These are phyloP conservation scores for Phellopilus nigrolimitatus DNA, from an alignment of 1,284 basidiomycete species.

Conservation along the genomic window DNA sequence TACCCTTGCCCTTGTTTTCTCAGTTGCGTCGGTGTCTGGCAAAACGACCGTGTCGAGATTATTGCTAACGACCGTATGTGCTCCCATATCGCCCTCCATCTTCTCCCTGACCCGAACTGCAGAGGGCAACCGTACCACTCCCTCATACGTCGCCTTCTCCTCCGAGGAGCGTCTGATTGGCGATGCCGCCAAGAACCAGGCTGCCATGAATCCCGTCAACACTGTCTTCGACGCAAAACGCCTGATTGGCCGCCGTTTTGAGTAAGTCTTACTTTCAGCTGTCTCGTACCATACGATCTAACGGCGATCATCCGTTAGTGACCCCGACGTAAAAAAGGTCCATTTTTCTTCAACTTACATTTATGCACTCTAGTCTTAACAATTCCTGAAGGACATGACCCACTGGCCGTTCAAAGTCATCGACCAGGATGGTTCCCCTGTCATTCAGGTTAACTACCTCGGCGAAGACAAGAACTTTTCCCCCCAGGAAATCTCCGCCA, in stretches of 20 bases:
- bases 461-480: slow-evolving; percentile 94
- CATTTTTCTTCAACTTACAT: no score
- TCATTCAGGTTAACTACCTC: slow-evolving; percentile 94
- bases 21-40: slow-evolving; percentile 95
- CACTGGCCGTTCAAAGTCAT: slow-evolving; percentile 97
- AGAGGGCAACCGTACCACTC: slow-evolving; percentile 99
- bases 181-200: slow-evolving; percentile 98
- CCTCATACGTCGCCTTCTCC: slow-evolving; percentile 98
- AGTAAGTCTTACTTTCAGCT: slow-evolving; percentile 46
- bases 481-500: slow-evolving; percentile 96
- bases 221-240: slow-evolving; percentile 97
- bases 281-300: slow-evolving; percentile 8
- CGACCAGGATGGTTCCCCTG: slow-evolving; percentile 90
- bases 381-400: slow-evolving; percentile 81
- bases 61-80: slow-evolving; percentile 91
- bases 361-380: no score
- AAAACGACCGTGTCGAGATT: slow-evolving; percentile 98
- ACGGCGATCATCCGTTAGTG: slow-evolving; percentile 38
- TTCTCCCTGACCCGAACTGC: slow-evolving; percentile 22
- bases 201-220: slow-evolving; percentile 94
- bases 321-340: slow-evolving; percentile 85
- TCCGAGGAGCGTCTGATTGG: slow-evolving; percentile 97
- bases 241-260: slow-evolving; percentile 94
- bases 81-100: slow-evolving; percentile 8
- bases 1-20: slow-evolving; percentile 14